A percentile compares a stretch with the other conserved stretches of the same genome.
Conservation (phyloP, 495 filamentous ascomycete species). For the Halenospora varia region DNA sequence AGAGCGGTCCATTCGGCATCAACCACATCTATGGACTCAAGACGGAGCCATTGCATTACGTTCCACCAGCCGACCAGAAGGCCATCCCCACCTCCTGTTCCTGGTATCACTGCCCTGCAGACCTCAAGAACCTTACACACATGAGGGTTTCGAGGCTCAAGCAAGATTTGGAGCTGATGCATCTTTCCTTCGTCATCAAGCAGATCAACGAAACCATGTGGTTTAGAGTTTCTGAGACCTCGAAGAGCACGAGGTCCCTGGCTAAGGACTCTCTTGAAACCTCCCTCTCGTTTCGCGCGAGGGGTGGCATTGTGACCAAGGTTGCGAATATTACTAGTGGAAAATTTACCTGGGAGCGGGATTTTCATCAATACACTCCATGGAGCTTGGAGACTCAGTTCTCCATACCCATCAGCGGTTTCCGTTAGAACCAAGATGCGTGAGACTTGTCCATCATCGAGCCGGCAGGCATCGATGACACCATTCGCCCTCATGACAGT, state of each 20-base stretch:
- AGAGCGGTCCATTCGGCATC: conserved; percentile 78
- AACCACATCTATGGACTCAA: conserved; percentile 40
- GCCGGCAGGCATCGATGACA: conserved; percentile 69
- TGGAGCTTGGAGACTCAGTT: conserved; percentile 69
- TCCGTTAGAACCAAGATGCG: conserved; percentile 68
- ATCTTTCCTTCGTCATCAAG: conserved; percentile 54
- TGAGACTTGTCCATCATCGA: conserved; percentile 64
- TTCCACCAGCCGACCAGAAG: conserved; percentile 73
- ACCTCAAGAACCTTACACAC: conserved; percentile 55
- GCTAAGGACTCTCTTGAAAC: conserved; percentile 48
- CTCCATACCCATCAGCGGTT: conserved; percentile 53
- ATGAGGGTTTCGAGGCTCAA: conserved; percentile 59
- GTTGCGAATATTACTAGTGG: conserved; percentile 22
- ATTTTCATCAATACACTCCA: conserved; percentile 64
- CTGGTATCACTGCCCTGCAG: conserved; percentile 58
- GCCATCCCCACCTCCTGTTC: conserved; percentile 56
- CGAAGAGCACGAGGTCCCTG: conserved; percentile 40
- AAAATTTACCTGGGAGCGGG: conserved; percentile 31
- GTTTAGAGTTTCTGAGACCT: conserved; percentile 41
- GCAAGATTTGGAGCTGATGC: conserved; percentile 62
- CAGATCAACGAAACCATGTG: conserved; percentile 59
- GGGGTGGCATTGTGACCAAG: conserved; percentile 20
- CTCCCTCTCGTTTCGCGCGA: conserved; percentile 38
- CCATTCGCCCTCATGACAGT: conserved; percentile 48
- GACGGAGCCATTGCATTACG: conserved; percentile 62